phyloP scores from a whole-genome alignment of 345 rosid species.

The Gossypium australe region DNA sequence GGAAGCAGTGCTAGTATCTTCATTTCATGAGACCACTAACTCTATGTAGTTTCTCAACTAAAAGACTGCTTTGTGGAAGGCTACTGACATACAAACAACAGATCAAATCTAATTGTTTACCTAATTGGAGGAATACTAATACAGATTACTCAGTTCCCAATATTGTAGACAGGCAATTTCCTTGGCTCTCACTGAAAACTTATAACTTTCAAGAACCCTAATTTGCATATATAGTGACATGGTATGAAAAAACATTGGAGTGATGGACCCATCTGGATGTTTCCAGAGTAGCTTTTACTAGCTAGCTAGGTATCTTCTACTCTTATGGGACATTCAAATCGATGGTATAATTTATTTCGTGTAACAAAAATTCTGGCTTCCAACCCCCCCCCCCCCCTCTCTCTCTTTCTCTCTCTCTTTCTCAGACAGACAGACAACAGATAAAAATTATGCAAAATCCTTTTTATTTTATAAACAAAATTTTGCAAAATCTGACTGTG shows the following conservation, averaged over 20 bases:
- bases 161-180: background rate
- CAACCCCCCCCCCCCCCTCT: no score
- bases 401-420: background rate
- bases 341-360: background rate
- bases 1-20: background rate
- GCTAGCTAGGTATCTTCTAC: background rate
- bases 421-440: background rate
- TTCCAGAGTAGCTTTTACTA: background rate
- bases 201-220: constrained; percentile 12
- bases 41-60: background rate
- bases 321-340: background rate
- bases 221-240: background rate
- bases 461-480: no score
- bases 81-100: background rate
- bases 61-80: background rate
- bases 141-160: background rate
- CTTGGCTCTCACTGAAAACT: background rate
- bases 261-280: background rate
- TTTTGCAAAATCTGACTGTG: background rate
- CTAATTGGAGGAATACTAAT: background rate
- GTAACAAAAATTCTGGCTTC: no score
- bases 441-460: constrained; percentile 13
- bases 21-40: constrained; percentile 1
- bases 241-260: background rate
- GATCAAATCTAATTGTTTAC: background rate